Percentiles rank a stretch among this genome's conserved stretches.
phyloP scores from a whole-genome alignment of 2,329 filamentous ascomycete species.

The Claviceps africana region DNA sequence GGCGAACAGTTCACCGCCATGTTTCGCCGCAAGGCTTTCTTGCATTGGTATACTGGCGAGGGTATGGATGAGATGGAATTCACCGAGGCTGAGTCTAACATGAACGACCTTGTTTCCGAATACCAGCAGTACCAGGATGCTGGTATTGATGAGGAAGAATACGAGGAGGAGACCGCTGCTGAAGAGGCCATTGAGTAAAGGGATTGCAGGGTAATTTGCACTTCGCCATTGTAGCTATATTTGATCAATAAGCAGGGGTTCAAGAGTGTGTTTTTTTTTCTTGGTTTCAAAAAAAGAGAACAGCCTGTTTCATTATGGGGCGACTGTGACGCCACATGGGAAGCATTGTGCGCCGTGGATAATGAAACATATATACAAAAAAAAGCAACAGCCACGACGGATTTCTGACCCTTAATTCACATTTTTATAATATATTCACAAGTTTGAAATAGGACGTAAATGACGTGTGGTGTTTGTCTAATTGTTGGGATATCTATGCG shows the following conservation, averaged over 20 bases:
- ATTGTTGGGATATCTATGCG: neutral
- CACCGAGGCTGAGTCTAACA: conserved; percentile 99
- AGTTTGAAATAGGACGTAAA: neutral
- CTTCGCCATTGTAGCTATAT: conserved; percentile 2
- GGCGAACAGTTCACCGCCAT: conserved; percentile 99
- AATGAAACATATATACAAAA: neutral
- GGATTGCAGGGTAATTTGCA: neutral
- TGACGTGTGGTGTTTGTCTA: neutral
- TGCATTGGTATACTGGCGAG: conserved; percentile 99
- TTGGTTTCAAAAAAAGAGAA: neutral
- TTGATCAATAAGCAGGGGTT: neutral
- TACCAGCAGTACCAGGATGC: conserved; percentile 99
- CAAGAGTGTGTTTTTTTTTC: no score
- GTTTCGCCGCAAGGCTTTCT: conserved; percentile 99
- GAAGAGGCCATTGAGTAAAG: conserved; percentile 49
- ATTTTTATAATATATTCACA: neutral
- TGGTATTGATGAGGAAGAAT: conserved; percentile 91
- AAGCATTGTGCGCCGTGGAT: neutral
- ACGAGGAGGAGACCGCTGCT: conserved; percentile 68
- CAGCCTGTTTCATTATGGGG: neutral
- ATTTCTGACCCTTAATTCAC: neutral
- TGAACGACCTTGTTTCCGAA: conserved; percentile 98
- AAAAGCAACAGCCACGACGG: neutral
- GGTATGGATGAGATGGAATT: conserved; percentile 99
- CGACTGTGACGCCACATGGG: neutral